A percentile compares a stretch with the other conserved stretches of the same genome.
These are phyloP conservation scores for Dactylonectria macrodidyma DNA, from an alignment of 2,329 filamentous ascomycete genomes.

Conservation along the genomic window DNA sequence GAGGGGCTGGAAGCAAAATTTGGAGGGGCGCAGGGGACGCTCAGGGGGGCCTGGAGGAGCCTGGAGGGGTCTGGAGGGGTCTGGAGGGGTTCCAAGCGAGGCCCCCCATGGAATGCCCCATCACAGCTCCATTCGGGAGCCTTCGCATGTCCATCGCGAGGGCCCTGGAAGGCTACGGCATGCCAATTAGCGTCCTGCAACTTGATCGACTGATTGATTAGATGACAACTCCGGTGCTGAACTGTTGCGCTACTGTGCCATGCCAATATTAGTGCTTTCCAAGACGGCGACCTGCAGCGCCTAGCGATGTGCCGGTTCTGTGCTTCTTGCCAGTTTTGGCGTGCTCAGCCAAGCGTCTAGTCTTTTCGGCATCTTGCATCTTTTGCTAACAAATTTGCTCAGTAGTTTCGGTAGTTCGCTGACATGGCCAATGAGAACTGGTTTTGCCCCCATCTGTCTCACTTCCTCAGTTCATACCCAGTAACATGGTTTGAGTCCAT, in stretches of 20 bases:
- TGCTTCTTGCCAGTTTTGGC: background rate
- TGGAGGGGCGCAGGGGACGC: slow-evolving; percentile 23
- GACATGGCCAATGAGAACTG: slow-evolving; percentile 3
- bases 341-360: background rate
- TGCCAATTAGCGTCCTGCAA: slow-evolving; percentile 39
- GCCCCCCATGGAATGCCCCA: slow-evolving; percentile 15
- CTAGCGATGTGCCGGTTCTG: slow-evolving; percentile 6
- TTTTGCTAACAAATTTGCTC: background rate
- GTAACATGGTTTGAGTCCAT: background rate
- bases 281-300: slow-evolving; percentile 22
- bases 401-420: background rate
- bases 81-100: slow-evolving; percentile 22
- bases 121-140: slow-evolving; percentile 17
- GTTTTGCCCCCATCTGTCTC: slow-evolving; percentile 7
- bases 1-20: slow-evolving; percentile 21
- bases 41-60: slow-evolving; percentile 3
- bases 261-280: slow-evolving; percentile 17
- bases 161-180: slow-evolving; percentile 6
- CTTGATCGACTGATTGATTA: slow-evolving; percentile 51
- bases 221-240: slow-evolving; percentile 38
- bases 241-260: slow-evolving; percentile 2
- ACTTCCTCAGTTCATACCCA: background rate
- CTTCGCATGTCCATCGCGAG: slow-evolving; percentile 2
- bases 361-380: background rate
- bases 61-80: slow-evolving; percentile 23